Evolutionary conservation across 192 early-diverging fungal genomes (phyloP).

Genomic region (Spinellus fusiger): DNA sequence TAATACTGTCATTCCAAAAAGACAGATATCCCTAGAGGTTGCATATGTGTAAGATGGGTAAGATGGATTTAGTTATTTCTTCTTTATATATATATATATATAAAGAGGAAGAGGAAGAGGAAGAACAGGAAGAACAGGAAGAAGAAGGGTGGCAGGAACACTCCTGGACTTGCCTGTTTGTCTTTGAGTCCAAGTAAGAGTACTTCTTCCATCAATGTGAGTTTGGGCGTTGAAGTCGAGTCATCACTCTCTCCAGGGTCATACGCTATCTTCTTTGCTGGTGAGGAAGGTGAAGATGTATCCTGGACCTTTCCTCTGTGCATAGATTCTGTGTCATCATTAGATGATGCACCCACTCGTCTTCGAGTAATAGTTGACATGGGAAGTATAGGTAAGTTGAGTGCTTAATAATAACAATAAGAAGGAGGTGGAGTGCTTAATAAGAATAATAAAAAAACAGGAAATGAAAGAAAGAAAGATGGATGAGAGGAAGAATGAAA

Average conservation of each 20-base stretch:
- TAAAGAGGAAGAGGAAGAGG: conserved; percentile 1
- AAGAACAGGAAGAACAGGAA: no score
- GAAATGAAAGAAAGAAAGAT: not conserved
- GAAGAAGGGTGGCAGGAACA: no score
- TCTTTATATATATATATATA: not conserved
- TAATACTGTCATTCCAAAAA: conserved; percentile 99
- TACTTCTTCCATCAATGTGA: conserved; percentile 97
- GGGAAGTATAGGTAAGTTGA: no score
- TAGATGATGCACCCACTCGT: conserved; percentile 15
- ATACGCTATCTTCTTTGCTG: conserved; percentile 38
- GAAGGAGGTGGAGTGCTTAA: no score
- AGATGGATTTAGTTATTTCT: no score
- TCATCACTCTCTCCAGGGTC: conserved; percentile 56
- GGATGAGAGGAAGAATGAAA: not conserved
- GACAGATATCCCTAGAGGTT: conserved; percentile 81
- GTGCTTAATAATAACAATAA: no score
- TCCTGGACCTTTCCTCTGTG: not conserved
- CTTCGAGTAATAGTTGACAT: conserved; percentile 29
- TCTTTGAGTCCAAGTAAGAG: conserved; percentile 93
- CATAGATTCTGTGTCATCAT: conserved; percentile 11
- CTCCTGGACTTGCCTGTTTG: conserved; percentile 56
- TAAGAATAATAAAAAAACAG: conserved; percentile 1
- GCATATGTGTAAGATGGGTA: no score
- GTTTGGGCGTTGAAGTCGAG: conserved; percentile 39
- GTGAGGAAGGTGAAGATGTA: not conserved